Percentiles rank a stretch among this genome's conserved stretches.
phyloP scores from a whole-genome alignment of 805 yeast species.

The Starmerella scarabaei region DNA sequence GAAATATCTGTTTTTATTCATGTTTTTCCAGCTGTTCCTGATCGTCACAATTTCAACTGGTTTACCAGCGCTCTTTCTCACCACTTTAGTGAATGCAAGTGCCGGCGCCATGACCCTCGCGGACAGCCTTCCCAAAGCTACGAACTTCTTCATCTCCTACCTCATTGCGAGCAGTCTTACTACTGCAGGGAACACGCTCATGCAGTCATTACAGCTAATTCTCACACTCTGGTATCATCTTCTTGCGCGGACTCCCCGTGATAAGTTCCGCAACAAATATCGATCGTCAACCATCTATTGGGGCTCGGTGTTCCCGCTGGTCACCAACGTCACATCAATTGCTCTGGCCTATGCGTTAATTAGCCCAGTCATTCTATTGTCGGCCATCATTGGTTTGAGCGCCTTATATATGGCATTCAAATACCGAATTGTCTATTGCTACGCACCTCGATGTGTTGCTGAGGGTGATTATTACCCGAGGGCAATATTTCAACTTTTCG shows the following conservation, averaged over 20 bases:
- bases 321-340: conserved; percentile 64
- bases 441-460: conserved; percentile 25
- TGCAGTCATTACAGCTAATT: conserved; percentile 45
- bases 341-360: conserved; percentile 67
- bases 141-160: conserved; percentile 74
- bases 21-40: conserved; percentile 69
- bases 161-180: conserved; percentile 62
- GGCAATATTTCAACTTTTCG: conserved; percentile 62
- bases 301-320: conserved; percentile 70
- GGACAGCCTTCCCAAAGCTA: conserved; percentile 67
- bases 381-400: conserved; percentile 43
- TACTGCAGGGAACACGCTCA: conserved; percentile 56
- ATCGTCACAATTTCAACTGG: conserved; percentile 81
- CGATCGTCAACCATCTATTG: conserved; percentile 41
- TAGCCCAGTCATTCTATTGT: conserved; percentile 61
- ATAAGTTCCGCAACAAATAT: conserved; percentile 35
- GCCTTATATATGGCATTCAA: conserved; percentile 54
- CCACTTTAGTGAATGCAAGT: conserved; percentile 19
- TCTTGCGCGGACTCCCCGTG: conserved; percentile 50
- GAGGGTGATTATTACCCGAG: conserved; percentile 56
- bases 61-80: conserved; percentile 36
- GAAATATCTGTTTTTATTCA: conserved; percentile 61
- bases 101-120: conserved; percentile 46
- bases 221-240: conserved; percentile 29
- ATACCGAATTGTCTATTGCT: conserved; percentile 47